These are phyloP conservation scores for Botrytis squamosa DNA, from an alignment of 2,329 filamentous ascomycete species.

Conservation along the genomic window DNA sequence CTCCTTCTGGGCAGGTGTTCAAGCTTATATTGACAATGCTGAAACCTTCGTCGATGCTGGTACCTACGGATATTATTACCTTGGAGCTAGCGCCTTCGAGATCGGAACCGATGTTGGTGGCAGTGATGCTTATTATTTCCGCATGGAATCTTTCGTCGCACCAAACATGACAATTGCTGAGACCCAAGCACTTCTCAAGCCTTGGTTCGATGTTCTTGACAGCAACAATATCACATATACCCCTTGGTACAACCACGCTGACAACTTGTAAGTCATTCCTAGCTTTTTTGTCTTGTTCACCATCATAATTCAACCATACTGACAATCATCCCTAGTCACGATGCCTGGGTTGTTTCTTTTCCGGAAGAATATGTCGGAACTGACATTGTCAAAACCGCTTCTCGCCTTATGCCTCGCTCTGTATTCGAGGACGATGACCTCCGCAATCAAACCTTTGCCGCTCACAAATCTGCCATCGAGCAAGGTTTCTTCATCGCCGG, in stretches of 20 bases:
- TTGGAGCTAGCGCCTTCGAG: slow-evolving; percentile 39
- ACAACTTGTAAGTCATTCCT: slow-evolving; percentile 21
- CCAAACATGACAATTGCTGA: slow-evolving; percentile 37
- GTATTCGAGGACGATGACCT: slow-evolving; percentile 39
- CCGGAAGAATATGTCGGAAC: slow-evolving; percentile 41
- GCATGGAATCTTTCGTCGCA: slow-evolving; percentile 34
- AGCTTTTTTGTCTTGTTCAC: neutral
- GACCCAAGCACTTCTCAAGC: slow-evolving; percentile 36
- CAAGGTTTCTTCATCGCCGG: slow-evolving; percentile 39
- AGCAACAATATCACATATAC: slow-evolving; percentile 24
- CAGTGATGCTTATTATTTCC: slow-evolving; percentile 18
- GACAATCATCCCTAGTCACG: slow-evolving; percentile 26
- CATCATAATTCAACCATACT: neutral
- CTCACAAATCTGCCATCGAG: slow-evolving; percentile 39
- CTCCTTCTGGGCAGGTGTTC: slow-evolving; percentile 52
- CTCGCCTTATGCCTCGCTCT: slow-evolving; percentile 44
- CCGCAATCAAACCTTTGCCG: slow-evolving; percentile 35
- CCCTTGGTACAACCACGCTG: slow-evolving; percentile 38
- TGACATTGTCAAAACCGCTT: slow-evolving; percentile 39
- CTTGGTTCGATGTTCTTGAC: slow-evolving; percentile 43
- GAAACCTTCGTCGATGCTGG: slow-evolving; percentile 42
- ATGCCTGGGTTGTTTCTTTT: slow-evolving; percentile 44
- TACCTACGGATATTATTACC: slow-evolving; percentile 38
- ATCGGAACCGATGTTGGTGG: slow-evolving; percentile 37
- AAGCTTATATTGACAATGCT: slow-evolving; percentile 49